Evolutionary conservation across 2,329 filamentous ascomycete genomes (phyloP), one percentile per base, ranked within the genome.

Genomic region (Blastomyces emzantsi): DNA sequence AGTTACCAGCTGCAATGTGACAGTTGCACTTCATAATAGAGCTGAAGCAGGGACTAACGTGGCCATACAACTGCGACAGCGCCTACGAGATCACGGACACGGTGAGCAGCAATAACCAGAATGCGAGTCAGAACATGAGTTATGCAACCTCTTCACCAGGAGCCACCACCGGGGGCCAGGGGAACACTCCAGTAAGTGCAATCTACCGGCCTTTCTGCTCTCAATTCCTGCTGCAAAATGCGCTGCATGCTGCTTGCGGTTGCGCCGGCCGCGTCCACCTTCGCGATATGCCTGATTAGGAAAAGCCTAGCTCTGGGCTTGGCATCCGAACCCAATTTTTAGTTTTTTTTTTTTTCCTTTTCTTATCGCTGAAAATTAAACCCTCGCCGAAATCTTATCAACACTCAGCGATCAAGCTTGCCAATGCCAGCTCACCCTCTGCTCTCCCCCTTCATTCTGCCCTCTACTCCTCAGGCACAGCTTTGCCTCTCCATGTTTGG

Each of bases 131-230:
- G 75, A 82, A 76, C 74, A 83, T 85, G 80, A 84, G 80, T 68
- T 85, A 84, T 73, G 81, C 83, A 70, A 86, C 84, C 67, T 84
- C 85, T 67, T 86, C 86, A 56, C 85, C 86, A 58, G 85, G 85
- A 65, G 84, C 84, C 51, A 87, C 86, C 51, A 83, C 85, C 66
- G 85, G 84, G 67, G 86, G 86, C 62, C 84, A 86, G 73, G 83
- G 82, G 67, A 78, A 73, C 66, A 75, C 72, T 66, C 76, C 76
- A 62, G 76, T 79, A 69, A 77, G 77, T 78, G 25, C 58, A 66
- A 36, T 52, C 13, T 17, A 15, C 19, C 1, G 7, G 28, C 6
- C 17, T 3, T n/a, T 33, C 69, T 63, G 61, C 30, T 45, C 63
- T 63, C 64, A 60, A 66, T 62, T 62, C 25, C 61, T 19, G 5